A percentile compares a stretch with the other conserved stretches of the same genome.
phyloP scores from a whole-genome alignment of 2,329 filamentous ascomycete species.

The Fusarium bulbicola region DNA sequence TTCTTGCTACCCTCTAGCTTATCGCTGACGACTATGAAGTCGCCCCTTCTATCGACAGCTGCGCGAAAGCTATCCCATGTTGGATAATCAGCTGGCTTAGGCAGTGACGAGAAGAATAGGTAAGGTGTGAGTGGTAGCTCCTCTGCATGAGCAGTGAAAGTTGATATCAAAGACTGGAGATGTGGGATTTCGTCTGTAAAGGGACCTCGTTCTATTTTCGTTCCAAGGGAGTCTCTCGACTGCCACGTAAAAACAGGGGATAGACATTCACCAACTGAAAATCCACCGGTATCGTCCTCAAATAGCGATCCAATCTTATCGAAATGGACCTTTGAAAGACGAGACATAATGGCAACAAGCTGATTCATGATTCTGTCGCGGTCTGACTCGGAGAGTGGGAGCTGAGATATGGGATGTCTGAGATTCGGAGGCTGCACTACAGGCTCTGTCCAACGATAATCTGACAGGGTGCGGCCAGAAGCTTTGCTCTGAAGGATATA shows the following conservation, averaged over 20 bases:
- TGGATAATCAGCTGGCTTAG: background rate
- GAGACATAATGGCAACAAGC: background rate
- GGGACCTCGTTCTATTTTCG: background rate
- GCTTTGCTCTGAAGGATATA: slow-evolving; percentile 41
- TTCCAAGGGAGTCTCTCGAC: background rate
- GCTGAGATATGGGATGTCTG: background rate
- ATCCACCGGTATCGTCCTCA: background rate
- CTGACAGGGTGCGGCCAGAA: slow-evolving; percentile 20
- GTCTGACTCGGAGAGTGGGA: rapidly evolving
- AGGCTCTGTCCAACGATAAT: slow-evolving; percentile 28
- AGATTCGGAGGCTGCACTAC: background rate
- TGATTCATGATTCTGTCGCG: rapidly evolving
- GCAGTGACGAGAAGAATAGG: background rate
- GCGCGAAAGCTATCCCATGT: background rate
- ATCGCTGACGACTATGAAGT: background rate
- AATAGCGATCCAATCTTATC: background rate
- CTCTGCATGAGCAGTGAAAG: background rate
- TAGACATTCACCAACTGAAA: background rate
- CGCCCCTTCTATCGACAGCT: background rate
- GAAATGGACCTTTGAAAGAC: background rate
- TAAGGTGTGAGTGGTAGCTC: background rate
- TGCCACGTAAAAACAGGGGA: background rate
- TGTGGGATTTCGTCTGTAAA: rapidly evolving
- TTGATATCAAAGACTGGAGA: background rate
- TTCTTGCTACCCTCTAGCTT: background rate